Base-by-base conservation (phyloP, 2,329 filamentous ascomycete species). In the Aureobasidium sp. region DNA sequence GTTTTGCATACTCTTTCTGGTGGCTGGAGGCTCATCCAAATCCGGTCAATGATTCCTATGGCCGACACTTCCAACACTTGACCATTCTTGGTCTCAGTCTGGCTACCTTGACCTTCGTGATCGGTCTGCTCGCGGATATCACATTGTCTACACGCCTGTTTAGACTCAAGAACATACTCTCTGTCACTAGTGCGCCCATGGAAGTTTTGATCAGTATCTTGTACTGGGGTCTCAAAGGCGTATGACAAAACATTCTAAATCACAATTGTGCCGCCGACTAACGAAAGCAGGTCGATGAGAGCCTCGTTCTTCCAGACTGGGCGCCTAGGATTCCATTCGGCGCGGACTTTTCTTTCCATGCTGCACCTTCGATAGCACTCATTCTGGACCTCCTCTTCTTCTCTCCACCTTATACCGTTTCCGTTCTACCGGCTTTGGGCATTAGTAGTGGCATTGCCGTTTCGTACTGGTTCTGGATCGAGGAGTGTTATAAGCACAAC, bases 401-500 rank as follows among this genome's bases (percentile, higher is more conserved):
- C 50, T 88, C 85, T 51, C 88, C 88, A 12, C 88, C 88, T 0
- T 91, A 87, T 85, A 86, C 86, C 0, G 82, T 89, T 64, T 78
- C 80, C 10, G 79, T 79, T 8, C 77, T 85, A n/a, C 79, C 81
- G 1, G 82, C 85, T 5, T 79, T 89, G 69, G 75, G 76, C 1
- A 70, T 88, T 29, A 85, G 84, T 66, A 80, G 81, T 13, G 70
- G 67, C 1, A 74, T 90, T 47, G 87, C 87, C 0, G 84, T 88
- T 64, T 71, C 75, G 2, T 92, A 92, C 73, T 92, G 88, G 87
- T 82, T 82, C 66, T 92, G 89, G 88, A 83, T 91, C 27, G 87
- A 91, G 73, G 79, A 84, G 27, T 91, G 88, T 75, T 89, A 83
- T 68, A 79, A 78, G 48, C 77, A 82, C 63, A 91, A 91, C 68